Conservation (phyloP, 2,329 filamentous ascomycete genomes). For the Lachnellula occidentalis region DNA sequence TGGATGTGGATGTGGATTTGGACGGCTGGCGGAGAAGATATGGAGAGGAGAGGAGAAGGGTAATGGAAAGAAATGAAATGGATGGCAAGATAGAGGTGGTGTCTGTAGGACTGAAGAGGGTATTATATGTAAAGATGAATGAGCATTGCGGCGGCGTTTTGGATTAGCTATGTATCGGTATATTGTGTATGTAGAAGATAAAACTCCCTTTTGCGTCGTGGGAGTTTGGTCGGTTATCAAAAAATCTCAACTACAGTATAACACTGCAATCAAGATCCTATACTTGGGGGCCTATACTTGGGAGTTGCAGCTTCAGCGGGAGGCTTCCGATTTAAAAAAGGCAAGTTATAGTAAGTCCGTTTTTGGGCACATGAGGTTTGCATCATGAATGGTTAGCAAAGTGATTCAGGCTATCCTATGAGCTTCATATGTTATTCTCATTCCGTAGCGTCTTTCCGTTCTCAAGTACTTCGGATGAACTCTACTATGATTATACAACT, state of each 20-base stretch:
- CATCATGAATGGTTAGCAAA: too few relatives aligned
- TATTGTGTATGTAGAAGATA: neutral
- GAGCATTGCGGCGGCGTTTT: conserved; percentile 1
- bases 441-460: too few relatives aligned
- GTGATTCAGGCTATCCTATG: too few relatives aligned
- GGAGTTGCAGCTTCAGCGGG: neutral
- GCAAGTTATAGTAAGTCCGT: too few relatives aligned
- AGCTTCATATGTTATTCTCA: too few relatives aligned
- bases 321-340: neutral
- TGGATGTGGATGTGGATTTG: neutral
- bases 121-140: neutral
- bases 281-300: neutral
- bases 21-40: neutral
- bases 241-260: neutral
- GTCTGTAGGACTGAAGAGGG: neutral
- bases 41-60: neutral
- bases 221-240: neutral
- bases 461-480: too few relatives aligned
- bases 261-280: neutral
- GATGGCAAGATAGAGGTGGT: neutral
- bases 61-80: too few relatives aligned
- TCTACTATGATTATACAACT: too few relatives aligned
- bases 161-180: neutral
- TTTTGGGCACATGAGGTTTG: too few relatives aligned
- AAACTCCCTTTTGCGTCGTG: neutral